Conservation (phyloP, 192 early-diverging fungal species). For the Linnemannia hyalina region DNA sequence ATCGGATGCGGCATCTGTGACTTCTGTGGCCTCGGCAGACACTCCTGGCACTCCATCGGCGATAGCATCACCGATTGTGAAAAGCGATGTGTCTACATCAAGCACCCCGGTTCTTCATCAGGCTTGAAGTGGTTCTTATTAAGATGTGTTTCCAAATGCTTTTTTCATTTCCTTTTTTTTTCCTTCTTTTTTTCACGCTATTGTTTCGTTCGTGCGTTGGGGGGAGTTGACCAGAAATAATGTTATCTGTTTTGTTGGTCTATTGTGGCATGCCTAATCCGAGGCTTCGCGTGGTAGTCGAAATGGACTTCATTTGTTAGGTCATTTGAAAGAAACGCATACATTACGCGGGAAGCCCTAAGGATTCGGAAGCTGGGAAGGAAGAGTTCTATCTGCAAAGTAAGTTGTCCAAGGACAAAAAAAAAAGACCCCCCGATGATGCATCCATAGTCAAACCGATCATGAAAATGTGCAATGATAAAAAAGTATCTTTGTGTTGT, state of each 20-base stretch:
- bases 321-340: background rate
- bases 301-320: slow-evolving; percentile 1
- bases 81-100: slow-evolving; percentile 15
- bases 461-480: slow-evolving; percentile 3
- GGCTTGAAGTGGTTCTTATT: slow-evolving; percentile 4
- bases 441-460: background rate
- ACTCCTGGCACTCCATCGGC: slow-evolving; percentile 2
- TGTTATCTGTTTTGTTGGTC: background rate
- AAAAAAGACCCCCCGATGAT: background rate
- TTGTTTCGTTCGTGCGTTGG: background rate
- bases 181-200: slow-evolving; percentile 13
- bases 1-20: slow-evolving; percentile 8
- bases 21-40: slow-evolving; percentile 4
- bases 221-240: background rate
- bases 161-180: slow-evolving; percentile 12
- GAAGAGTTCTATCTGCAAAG: background rate
- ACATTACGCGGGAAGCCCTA: background rate
- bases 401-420: background rate
- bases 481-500: background rate
- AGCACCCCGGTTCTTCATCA: slow-evolving; percentile 15
- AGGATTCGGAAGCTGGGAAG: background rate
- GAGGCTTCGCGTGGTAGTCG: background rate
- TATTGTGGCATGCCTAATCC: slow-evolving; percentile 6
- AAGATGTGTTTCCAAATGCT: background rate
- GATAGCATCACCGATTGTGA: slow-evolving; percentile 12